Base-by-base conservation (phyloP, 164 flowering plant species). In the Aristolochia contorta region DNA sequence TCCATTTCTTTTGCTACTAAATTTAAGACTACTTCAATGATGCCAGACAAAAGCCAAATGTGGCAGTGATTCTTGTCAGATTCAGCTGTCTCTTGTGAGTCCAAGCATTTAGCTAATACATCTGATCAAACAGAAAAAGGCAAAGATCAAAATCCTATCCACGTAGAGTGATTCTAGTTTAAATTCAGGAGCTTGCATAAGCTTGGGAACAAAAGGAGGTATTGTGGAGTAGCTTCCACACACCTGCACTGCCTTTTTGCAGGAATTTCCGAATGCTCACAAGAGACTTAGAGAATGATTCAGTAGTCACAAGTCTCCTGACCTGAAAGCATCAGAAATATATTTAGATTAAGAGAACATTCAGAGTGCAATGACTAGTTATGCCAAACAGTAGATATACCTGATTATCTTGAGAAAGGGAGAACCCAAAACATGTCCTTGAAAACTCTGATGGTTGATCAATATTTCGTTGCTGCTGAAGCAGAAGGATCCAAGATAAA, bases 361-460 rank as follows among this genome's bases (percentile, higher is more conserved):
- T 27, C 43, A 37, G 12, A 37, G 9, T 13, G 18, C 32, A 23
- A 53, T 23, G 27, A 27, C 6, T 6, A 22, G 22, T 50, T 18
- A 53, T 22, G 16, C 13, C 56, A 23, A 62, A 24, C 18, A n/a
- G 53, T 21, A 45, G n/a, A 30, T 19, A 16, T 79, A 88, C 97
- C 97, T 91, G 91, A 69, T 77, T 81, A 22, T 86, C 97, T 69
- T 88, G 93, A 22, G 97, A 78, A 65, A 91, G 86, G 59, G 97
- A 83, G 78, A 91, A 91, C 63, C 88, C 89, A 72, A 83, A 84
- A 68, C 82, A 77, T 53, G 93, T 56, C 87, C 79, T 71, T 59
- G 89, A 62, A 61, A 75, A 60, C 57, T 81, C 84, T 16, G 77
- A 69, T 25, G 71, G 77, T 24, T 24, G 72, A 57, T 69, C 76